These are phyloP conservation scores for Anaeramoeba flamelloides DNA, from an alignment of 78 protist genomes.

Conservation along the genomic window DNA sequence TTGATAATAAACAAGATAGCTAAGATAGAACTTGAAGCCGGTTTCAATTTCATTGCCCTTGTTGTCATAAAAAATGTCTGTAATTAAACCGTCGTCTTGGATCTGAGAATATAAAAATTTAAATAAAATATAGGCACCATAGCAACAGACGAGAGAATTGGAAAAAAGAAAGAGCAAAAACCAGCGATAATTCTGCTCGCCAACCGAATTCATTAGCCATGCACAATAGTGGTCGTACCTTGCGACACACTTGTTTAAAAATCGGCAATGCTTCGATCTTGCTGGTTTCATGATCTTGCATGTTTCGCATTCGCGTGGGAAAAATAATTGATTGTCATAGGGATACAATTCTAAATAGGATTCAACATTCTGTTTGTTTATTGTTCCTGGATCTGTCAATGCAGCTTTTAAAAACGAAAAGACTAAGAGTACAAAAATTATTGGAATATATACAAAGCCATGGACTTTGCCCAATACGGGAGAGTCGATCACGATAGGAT, in stretches of 20 bases:
- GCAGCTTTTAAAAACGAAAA: not conserved
- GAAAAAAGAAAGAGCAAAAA: slow-evolving; percentile 13
- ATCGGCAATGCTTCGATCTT: slow-evolving; percentile 24
- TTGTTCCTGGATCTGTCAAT: not conserved
- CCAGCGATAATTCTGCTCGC: slow-evolving; percentile 8
- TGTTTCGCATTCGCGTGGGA: not conserved
- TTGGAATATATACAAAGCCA: not conserved
- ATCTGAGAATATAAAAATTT: no score
- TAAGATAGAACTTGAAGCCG: no score
- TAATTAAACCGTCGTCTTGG: no score
- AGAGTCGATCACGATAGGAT: no score
- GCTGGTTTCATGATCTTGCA: not conserved
- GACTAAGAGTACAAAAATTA: not conserved
- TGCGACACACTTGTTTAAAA: slow-evolving; percentile 18
- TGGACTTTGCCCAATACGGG: not conserved
- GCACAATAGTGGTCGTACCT: slow-evolving; percentile 26
- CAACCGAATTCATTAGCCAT: slow-evolving; percentile 33
- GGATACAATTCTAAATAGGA: not conserved
- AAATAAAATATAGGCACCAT: no score
- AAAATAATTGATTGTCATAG: not conserved
- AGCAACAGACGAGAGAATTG: no score
- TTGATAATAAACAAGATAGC: no score
- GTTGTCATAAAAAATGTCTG: no score
- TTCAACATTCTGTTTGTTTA: not conserved
- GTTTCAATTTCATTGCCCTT: no score